Base-by-base conservation (phyloP, 1,284 basidiomycete species). In the Puccinia sorghi region DNA sequence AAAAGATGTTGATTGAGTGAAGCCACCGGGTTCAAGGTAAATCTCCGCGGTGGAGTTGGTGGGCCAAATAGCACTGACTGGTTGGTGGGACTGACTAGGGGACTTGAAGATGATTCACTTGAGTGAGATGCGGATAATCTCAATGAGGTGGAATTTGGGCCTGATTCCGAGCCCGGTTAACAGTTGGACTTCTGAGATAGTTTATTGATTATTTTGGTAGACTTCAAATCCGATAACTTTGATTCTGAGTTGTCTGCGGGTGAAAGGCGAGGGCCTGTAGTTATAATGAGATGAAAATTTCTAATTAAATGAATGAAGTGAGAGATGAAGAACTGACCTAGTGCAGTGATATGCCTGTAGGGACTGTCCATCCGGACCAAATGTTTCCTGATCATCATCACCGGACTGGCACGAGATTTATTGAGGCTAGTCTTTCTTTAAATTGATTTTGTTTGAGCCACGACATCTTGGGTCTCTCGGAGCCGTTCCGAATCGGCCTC, bases 351-450 rank as follows among this genome's bases (percentile, higher is more conserved):
- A n/a, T n/a, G n/a, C n/a, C n/a, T n/a, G n/a, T n/a, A 56, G n/a
- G 76, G 76, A 64, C 76, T 79, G 20, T 69, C 76, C 41, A 79
- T 79, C 13, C 69, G 54, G 8, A 79, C 59, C 43, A 63, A 25
- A 15, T 79, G 69, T 39, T 72, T 79, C 12, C 76, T 63, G 39
- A n/a, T n/a, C n/a, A 12, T 70, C 20, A 79, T 46, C 20, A 22
- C 54, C 32, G 76, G 54, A 22, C 32, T 56, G 7, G 56, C 22
- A 17, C 25, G 32, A 17, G 76, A 52, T 41, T 79, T 79, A 17
- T 59, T 72, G 15, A 79, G 27, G 39, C 76, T 79, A n/a, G 25
- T 79, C 39, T 72, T 79, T 43, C 43, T 56, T n/a, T n/a, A n/a
- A n/a, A n/a, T n/a, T n/a, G n/a, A n/a, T n/a, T n/a, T n/a, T n/a